Evolutionary conservation across 495 filamentous ascomycete species (phyloP).

Genomic region (Thozetella sp.): DNA sequence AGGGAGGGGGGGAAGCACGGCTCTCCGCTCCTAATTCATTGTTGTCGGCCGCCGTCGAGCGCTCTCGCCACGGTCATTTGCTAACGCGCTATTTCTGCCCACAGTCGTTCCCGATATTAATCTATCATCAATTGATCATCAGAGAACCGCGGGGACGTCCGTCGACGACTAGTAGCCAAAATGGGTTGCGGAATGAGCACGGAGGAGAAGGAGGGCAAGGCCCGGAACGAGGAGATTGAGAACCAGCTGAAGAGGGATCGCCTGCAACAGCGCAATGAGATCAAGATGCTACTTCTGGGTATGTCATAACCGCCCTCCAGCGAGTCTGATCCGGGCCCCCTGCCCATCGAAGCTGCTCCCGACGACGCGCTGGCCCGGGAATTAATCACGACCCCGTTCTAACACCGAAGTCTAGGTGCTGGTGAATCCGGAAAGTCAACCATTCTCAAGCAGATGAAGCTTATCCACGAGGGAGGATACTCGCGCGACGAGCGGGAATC

Average conservation of each 20-base stretch:
- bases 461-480: constrained; percentile 82
- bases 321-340: neutral
- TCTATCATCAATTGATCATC: constrained; percentile 17
- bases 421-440: constrained; percentile 99
- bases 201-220: constrained; percentile 99
- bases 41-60: no score
- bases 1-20: no score
- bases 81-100: neutral
- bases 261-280: constrained; percentile 94
- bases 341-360: neutral
- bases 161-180: constrained; percentile 48
- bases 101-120: neutral
- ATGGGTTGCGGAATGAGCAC: constrained; percentile 99
- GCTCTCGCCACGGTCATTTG: neutral
- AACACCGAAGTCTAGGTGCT: constrained; percentile 65
- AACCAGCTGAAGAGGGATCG: constrained; percentile 96
- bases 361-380: neutral
- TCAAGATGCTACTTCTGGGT: constrained; percentile 99
- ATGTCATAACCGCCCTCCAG: constrained; percentile 34
- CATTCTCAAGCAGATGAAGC: constrained; percentile 99
- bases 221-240: constrained; percentile 98
- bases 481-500: constrained; percentile 78
- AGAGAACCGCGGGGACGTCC: constrained; percentile 14
- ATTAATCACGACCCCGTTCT: constrained; percentile 6
- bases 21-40: no score